A percentile compares a stretch with the other conserved stretches of the same genome.
phyloP scores from a whole-genome alignment of 768 basidiomycete genomes.

The Pleurotus citrinopileatus region DNA sequence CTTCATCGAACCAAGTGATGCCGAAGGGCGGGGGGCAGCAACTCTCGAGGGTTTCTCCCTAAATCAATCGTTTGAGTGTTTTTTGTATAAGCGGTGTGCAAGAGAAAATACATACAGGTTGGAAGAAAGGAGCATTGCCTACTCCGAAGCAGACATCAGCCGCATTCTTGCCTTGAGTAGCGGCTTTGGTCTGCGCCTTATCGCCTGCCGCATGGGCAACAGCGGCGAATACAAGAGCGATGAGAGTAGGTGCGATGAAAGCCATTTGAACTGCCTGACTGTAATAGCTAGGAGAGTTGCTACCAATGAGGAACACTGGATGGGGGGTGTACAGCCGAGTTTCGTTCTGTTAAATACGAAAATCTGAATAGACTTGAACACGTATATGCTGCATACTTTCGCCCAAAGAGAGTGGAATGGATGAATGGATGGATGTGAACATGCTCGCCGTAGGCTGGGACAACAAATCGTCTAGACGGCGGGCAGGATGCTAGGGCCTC shows the following conservation, averaged over 20 bases:
- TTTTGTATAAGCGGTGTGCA: neutral
- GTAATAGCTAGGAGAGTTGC: no score
- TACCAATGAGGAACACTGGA: no score
- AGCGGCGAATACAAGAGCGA: constrained; percentile 1
- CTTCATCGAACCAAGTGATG: constrained; percentile 7
- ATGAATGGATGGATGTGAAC: no score
- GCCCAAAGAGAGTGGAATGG: no score
- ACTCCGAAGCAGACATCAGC: constrained; percentile 4
- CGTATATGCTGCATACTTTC: no score
- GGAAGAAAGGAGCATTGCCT: constrained; percentile 2
- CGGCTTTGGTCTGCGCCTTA: neutral
- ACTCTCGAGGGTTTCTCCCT: neutral
- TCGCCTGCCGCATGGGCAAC: constrained; percentile 2
- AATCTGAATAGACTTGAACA: no score
- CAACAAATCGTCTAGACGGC: no score
- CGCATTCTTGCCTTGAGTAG: neutral
- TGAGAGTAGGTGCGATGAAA: constrained; percentile 2
- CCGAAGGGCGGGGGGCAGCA: constrained; percentile 1
- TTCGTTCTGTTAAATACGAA: no score
- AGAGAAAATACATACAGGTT: neutral
- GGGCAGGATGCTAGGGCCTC: no score
- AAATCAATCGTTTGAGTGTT: neutral
- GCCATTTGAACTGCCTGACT: no score
- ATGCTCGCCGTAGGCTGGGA: no score
- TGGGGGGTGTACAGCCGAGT: no score